Evolutionary conservation across 2,329 filamentous ascomycete species (phyloP).

Genomic region (Epichloe aotearoae): DNA sequence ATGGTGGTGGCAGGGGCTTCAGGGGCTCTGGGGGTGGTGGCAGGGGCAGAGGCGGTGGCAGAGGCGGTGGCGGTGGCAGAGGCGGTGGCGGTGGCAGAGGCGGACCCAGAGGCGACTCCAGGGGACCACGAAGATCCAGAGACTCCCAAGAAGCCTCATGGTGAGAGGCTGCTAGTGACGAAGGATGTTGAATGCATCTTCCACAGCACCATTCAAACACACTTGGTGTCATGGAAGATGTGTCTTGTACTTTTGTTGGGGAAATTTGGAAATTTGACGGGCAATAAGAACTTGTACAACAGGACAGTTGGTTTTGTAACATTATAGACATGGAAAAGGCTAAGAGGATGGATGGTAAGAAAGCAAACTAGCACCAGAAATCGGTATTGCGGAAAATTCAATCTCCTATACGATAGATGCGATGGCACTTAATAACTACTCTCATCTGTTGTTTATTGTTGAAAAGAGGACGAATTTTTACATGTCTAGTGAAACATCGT

Average conservation of each 20-base stretch:
- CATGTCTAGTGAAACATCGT: not conserved
- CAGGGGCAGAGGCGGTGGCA: slow-evolving; percentile 1
- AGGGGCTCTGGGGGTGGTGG: not conserved
- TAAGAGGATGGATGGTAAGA: not conserved
- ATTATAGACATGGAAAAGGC: not conserved
- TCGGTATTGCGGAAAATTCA: not conserved
- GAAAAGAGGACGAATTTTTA: not conserved
- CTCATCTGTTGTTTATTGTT: not conserved
- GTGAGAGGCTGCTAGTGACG: not conserved
- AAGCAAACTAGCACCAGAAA: not conserved
- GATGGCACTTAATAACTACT: not conserved
- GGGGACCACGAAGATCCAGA: not conserved
- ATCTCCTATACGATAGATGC: slow-evolving; percentile 3
- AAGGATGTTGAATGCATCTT: not conserved
- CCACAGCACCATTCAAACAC: not conserved
- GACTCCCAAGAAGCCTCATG: not conserved
- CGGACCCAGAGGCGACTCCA: not conserved
- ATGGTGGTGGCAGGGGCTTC: slow-evolving; percentile 9
- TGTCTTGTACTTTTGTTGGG: not conserved
- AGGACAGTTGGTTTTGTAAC: slow-evolving; percentile 2
- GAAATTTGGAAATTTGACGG: not conserved
- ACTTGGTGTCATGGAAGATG: not conserved
- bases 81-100: not conserved
- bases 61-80: slow-evolving; percentile 2
- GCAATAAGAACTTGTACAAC: slow-evolving; percentile 1